phyloP scores from a whole-genome alignment of 768 basidiomycete species.

The Austroboletus eburneus region DNA sequence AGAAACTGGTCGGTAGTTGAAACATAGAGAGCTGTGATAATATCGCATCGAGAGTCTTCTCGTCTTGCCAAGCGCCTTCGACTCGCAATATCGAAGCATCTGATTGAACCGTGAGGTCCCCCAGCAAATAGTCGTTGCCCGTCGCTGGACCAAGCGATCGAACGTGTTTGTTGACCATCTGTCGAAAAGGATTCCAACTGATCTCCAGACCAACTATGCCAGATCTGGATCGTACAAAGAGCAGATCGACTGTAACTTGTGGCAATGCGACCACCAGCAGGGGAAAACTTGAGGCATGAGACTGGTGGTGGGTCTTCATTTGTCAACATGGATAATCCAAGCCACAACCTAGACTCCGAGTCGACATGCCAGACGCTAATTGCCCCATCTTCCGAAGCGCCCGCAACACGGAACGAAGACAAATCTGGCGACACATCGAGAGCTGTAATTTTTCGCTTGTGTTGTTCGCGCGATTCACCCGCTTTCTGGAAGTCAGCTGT shows the following conservation, averaged over 20 bases:
- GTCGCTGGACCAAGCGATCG: conserved; percentile 17
- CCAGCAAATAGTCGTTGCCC: conserved; percentile 14
- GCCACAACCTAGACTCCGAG: neutral
- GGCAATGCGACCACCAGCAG: neutral
- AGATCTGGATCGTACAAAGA: neutral
- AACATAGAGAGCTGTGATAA: conserved; percentile 5
- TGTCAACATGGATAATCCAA: neutral
- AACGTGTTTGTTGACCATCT: neutral
- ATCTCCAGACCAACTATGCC: conserved; percentile 4
- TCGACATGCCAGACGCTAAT: neutral
- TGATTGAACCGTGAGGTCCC: conserved; percentile 5
- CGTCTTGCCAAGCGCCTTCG: neutral
- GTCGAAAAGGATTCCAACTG: conserved; percentile 1
- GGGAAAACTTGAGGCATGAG: neutral
- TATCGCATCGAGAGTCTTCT: neutral
- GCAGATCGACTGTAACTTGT: neutral
- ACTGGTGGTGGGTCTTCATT: neutral
- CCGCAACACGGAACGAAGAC: neutral
- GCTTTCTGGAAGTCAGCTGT: neutral
- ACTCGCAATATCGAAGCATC: conserved; percentile 8
- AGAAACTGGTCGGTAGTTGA: conserved; percentile 6
- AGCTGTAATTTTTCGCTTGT: neutral
- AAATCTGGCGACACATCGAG: neutral
- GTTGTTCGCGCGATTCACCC: neutral
- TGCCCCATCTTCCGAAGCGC: neutral